These are phyloP conservation scores for Stachybotrys chlorohalonatus DNA, from an alignment of 2,329 filamentous ascomycete genomes.

Conservation along the genomic window DNA sequence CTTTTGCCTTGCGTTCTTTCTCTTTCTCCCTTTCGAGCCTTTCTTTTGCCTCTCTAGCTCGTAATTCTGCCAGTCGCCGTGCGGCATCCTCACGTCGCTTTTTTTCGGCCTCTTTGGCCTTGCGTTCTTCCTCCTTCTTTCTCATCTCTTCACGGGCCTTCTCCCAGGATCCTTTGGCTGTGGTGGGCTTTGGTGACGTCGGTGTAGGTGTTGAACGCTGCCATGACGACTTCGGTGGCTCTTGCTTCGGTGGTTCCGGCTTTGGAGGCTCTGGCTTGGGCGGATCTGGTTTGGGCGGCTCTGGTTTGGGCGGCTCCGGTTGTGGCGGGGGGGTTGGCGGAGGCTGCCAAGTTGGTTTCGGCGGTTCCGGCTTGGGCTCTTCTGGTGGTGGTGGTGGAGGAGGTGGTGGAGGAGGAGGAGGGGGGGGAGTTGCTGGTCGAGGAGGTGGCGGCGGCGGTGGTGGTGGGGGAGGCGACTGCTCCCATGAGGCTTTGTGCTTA, in stretches of 20 bases:
- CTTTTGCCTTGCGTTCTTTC: constrained; percentile 25
- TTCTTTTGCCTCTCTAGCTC: constrained; percentile 46
- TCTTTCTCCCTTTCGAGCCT: constrained; percentile 31
- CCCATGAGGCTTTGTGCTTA: constrained; percentile 1
- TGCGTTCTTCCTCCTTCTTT: constrained; percentile 55
- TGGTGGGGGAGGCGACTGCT: background rate
- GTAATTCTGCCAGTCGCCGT: constrained; percentile 41
- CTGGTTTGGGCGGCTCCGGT: constrained; percentile 8
- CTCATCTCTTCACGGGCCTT: constrained; percentile 60
- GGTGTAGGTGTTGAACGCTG: background rate
- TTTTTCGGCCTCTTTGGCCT: constrained; percentile 49
- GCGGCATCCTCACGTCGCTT: constrained; percentile 49
- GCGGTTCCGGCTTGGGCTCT: constrained; percentile 19
- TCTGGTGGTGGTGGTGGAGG: constrained; percentile 14
- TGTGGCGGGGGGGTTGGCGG: constrained; percentile 14
- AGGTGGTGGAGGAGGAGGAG: constrained; percentile 23
- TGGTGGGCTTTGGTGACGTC: background rate
- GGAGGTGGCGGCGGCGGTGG: background rate
- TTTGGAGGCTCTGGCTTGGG: constrained; percentile 14
- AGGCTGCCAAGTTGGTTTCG: constrained; percentile 29
- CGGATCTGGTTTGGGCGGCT: constrained; percentile 12
- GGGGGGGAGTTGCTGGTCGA: constrained; percentile 18
- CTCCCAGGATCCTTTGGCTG: constrained; percentile 48
- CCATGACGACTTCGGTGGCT: constrained; percentile 1
- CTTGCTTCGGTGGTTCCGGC: constrained; percentile 3